Evolutionary conservation across 2,329 filamentous ascomycete genomes (phyloP), one percentile per base, ranked within the genome.

Genomic region (Ceratocystis albifundus): DNA sequence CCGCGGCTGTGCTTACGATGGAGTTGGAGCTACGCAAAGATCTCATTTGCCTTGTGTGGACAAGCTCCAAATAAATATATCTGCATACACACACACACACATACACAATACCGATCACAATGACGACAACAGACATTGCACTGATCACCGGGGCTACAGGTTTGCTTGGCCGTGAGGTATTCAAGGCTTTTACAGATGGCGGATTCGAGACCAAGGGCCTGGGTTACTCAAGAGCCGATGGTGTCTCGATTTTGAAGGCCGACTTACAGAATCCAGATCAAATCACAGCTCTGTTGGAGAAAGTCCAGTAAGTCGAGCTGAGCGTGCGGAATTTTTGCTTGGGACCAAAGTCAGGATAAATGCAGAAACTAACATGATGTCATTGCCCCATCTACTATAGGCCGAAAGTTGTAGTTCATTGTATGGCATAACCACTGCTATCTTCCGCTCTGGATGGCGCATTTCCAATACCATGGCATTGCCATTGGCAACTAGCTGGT

Each of bases 131-230:
- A 36, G 64, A 61, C 6, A 61, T 81, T 30, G 90, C 83, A 8
- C 80, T 96, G 30, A 78, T 96, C 66, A 96, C 91, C 5, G 91
- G 91, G 67, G 90, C 90, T 46, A 93, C 88, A 22, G 91, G 91
- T 65, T 81, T 96, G 10, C 82, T 96, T 1, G 91, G 92, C 62
- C 84, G 90, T 55, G 85, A 94, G 74, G 88, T 96, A 10, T 79
- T 87, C 65, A 83, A 82, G 69, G 83, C 83, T 12, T 62, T 68
- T 8, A 44, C 28, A 2, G 50, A 68, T 22, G 48, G 50, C 6
- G 67, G 67, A 32, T 96, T 96, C 74, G 78, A 85, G 65, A 84
- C 85, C 67, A 85, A 86, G 70, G 88, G 89, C 61, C 88, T 87
- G 2, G 89, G 89, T 17, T 84, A 88, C 73, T 88, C 85, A 10